Conservation (phyloP, 345 rosid genomes). For the Salix caprea region DNA sequence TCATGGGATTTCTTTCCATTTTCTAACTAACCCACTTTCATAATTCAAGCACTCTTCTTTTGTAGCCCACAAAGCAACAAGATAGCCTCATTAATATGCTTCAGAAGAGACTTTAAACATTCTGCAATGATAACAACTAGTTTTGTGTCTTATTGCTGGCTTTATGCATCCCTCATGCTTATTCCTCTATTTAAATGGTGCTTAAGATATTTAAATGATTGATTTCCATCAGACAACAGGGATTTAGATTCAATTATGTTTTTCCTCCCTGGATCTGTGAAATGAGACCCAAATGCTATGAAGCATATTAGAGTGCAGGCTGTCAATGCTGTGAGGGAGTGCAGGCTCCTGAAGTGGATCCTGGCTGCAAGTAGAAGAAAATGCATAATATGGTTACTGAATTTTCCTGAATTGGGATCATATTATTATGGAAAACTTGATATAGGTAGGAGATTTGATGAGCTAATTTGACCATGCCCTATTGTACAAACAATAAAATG, state of each 20-base stretch:
- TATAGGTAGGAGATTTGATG: background rate
- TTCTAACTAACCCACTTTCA: background rate
- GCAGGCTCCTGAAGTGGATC: constrained; percentile 44
- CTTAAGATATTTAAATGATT: background rate
- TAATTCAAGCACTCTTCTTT: background rate
- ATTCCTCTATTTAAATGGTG: background rate
- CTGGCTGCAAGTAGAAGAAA: constrained; percentile 28
- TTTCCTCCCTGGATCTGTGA: background rate
- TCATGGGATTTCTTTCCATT: background rate
- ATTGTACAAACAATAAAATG: background rate
- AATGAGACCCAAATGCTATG: background rate
- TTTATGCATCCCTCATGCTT: background rate
- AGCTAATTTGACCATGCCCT: background rate
- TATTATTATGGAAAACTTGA: background rate
- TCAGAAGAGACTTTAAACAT: background rate
- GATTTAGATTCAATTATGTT: background rate
- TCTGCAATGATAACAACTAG: too few species aligned
- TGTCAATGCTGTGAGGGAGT: background rate
- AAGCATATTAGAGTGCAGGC: background rate
- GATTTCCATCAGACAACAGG: background rate
- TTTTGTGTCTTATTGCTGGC: background rate
- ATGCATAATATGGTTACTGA: background rate
- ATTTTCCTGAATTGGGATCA: background rate
- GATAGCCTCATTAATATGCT: constrained; percentile 15
- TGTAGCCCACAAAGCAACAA: constrained; percentile 30